These are phyloP conservation scores for Nothopassalora personata DNA, from an alignment of 2,329 filamentous ascomycete species.

Conservation along the genomic window DNA sequence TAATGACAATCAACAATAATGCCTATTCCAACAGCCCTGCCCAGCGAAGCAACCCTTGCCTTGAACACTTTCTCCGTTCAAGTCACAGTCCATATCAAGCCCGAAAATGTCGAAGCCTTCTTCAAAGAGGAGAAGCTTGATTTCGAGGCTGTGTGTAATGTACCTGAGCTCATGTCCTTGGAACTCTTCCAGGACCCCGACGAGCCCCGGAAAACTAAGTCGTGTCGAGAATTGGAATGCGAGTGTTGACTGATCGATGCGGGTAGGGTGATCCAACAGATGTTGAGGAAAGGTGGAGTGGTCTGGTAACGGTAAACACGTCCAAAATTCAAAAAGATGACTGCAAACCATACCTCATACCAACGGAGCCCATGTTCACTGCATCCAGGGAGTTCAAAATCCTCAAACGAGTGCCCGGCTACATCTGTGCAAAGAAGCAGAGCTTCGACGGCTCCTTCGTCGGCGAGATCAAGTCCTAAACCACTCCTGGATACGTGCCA, in stretches of 20 bases:
- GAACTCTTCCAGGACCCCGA: constrained; percentile 13
- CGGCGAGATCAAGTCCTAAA: too few relatives aligned
- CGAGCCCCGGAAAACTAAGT: constrained; percentile 10
- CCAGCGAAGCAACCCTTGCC: background rate
- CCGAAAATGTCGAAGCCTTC: constrained; percentile 7
- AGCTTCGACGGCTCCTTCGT: too few relatives aligned
- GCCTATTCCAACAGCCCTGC: background rate
- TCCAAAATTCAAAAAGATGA: too few relatives aligned
- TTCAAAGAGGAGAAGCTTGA: constrained; percentile 14
- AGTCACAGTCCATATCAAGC: constrained; percentile 14
- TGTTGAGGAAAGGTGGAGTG: too few relatives aligned
- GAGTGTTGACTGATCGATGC: constrained; percentile 9
- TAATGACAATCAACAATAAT: background rate
- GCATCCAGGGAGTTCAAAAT: too few relatives aligned
- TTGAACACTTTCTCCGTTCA: constrained; percentile 13
- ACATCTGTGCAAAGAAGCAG: too few relatives aligned
- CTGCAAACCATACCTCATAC: too few relatives aligned
- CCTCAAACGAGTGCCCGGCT: too few relatives aligned
- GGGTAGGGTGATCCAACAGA: background rate
- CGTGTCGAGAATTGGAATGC: constrained; percentile 23
- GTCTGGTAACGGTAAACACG: too few relatives aligned
- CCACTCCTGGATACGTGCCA: too few relatives aligned
- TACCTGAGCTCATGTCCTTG: constrained; percentile 15
- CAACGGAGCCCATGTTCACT: too few relatives aligned
- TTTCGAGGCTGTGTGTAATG: constrained; percentile 12